A percentile compares a stretch with the other conserved stretches of the same genome.
Conservation (phyloP, 148 eudicot genomes). For the Nyssa sinensis region DNA sequence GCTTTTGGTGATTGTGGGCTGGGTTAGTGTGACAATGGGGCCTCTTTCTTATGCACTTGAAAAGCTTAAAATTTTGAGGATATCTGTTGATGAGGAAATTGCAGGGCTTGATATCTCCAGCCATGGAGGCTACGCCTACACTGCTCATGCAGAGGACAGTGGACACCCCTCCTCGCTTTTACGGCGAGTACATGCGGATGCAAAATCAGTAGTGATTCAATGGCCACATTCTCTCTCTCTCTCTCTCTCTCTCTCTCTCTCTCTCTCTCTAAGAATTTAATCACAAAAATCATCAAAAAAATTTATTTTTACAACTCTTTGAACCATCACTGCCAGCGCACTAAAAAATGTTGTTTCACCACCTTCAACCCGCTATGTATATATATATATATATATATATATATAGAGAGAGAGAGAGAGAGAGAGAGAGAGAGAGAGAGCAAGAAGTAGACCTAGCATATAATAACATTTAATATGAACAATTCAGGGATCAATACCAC, state of each 20-base stretch:
- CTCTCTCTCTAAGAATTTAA: no score
- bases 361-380: no score
- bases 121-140: slow-evolving; percentile 79
- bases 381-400: no score
- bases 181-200: slow-evolving; percentile 40
- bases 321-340: no score
- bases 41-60: slow-evolving; percentile 59
- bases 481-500: slow-evolving; percentile 12
- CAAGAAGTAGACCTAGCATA: no score
- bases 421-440: no score
- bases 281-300: no score
- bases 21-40: slow-evolving; percentile 78
- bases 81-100: slow-evolving; percentile 58
- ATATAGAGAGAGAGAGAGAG: no score
- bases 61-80: slow-evolving; percentile 49
- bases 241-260: no score
- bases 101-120: slow-evolving; percentile 76
- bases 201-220: slow-evolving; percentile 22
- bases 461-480: no score
- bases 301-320: no score
- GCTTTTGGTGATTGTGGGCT: slow-evolving; percentile 43
- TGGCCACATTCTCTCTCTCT: not conserved
- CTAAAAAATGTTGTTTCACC: no score
- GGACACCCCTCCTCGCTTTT: slow-evolving; percentile 29
- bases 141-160: slow-evolving; percentile 49